Conservation (phyloP, 108 stramenopile species). For the Skeletonema tropicum region DNA sequence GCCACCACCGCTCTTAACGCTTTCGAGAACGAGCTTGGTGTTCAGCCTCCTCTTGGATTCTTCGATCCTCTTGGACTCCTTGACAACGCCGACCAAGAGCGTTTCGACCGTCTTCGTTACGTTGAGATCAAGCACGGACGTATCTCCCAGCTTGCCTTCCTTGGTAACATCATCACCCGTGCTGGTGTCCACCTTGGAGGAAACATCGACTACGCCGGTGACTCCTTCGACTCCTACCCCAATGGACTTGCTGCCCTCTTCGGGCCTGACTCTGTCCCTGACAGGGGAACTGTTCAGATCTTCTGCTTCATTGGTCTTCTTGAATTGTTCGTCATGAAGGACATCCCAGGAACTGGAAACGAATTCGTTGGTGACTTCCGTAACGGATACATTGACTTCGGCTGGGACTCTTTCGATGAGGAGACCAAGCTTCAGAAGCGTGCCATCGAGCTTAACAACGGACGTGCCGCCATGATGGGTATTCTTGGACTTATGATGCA, state of each 20-base stretch:
- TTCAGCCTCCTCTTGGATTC: conserved; percentile 84
- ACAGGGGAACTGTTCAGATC: conserved; percentile 56
- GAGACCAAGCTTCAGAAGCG: conserved; percentile 47
- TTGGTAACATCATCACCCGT: conserved; percentile 54
- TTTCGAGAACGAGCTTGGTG: conserved; percentile 86
- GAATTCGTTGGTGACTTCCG: conserved; percentile 80
- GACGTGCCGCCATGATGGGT: conserved; percentile 66
- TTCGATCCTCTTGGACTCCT: conserved; percentile 86
- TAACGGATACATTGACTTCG: conserved; percentile 65
- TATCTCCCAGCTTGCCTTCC: conserved; percentile 81
- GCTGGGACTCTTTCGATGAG: conserved; percentile 34
- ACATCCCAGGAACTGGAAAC: conserved; percentile 51
- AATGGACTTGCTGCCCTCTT: conserved; percentile 63
- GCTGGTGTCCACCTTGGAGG: conserved; percentile 47
- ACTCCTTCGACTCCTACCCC: conserved; percentile 64
- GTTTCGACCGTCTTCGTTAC: conserved; percentile 65
- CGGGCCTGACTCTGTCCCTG: conserved; percentile 53
- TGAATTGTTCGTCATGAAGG: conserved; percentile 77
- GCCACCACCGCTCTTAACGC: conserved; percentile 33
- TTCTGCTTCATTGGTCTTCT: conserved; percentile 67
- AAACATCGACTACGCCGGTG: conserved; percentile 65
- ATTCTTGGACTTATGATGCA: conserved; percentile 70
- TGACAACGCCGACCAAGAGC: conserved; percentile 54
- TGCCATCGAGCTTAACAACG: conserved; percentile 71
- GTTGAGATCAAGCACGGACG: conserved; percentile 85